Evolutionary conservation across 768 basidiomycete species (phyloP).

Genomic region (Kwoniella mangroviensis): DNA sequence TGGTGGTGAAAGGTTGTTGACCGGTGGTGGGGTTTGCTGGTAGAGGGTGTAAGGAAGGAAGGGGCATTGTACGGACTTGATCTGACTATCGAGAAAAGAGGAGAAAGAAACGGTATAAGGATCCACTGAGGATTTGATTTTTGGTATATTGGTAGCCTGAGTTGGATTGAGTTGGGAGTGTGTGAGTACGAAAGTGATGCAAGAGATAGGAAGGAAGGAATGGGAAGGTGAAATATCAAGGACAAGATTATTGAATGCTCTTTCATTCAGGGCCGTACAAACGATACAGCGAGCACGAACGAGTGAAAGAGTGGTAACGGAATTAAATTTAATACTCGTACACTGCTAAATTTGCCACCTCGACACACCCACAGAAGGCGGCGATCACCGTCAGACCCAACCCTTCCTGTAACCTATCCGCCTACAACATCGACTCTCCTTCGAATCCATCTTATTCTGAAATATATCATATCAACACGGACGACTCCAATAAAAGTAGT

Average conservation of each 20-base stretch:
- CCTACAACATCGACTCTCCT: not conserved
- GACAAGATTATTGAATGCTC: constrained; percentile 4
- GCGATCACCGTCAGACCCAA: not conserved
- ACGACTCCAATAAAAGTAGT: too few relatives aligned
- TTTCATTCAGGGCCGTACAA: not conserved
- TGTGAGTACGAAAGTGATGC: constrained; percentile 1
- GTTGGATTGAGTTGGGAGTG: not conserved
- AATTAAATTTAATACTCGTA: constrained; percentile 4
- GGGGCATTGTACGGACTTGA: constrained; percentile 26
- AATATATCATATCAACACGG: too few relatives aligned
- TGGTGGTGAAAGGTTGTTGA: constrained; percentile 35
- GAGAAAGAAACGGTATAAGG: not conserved
- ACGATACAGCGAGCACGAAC: constrained; percentile 2
- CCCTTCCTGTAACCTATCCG: not conserved
- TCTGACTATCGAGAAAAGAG: not conserved
- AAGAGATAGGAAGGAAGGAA: not conserved
- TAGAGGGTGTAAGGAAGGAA: constrained; percentile 45
- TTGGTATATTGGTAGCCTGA: constrained; percentile 7
- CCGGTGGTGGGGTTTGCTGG: constrained; percentile 52
- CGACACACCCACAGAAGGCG: not conserved
- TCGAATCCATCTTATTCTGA: not conserved
- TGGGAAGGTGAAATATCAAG: not conserved
- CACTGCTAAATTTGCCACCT: constrained; percentile 4
- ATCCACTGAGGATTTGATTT: not conserved
- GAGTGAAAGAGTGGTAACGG: not conserved